Conservation (phyloP, 805 yeast genomes). For the Ogataea nitratoaversa region DNA sequence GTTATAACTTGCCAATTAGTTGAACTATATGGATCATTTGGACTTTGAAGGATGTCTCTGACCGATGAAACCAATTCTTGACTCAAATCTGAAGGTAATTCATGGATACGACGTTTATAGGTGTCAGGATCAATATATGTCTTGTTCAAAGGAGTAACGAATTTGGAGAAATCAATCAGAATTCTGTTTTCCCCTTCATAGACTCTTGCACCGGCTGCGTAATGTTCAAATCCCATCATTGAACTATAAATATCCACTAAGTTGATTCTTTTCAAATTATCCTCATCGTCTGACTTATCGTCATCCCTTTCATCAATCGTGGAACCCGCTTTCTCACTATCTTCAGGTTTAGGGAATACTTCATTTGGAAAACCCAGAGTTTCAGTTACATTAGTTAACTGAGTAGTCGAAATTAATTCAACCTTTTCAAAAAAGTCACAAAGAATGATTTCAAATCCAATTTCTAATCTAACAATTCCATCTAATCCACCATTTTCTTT, state of each 20-base stretch:
- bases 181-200: conserved; percentile 48
- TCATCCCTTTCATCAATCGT: too few relatives aligned
- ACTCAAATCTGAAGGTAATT: conserved; percentile 33
- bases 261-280: too few relatives aligned
- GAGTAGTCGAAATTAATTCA: conserved; percentile 42
- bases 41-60: conserved; percentile 24
- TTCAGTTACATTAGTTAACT: conserved; percentile 35
- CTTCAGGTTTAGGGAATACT: too few relatives aligned
- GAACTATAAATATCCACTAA: too few relatives aligned
- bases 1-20: conserved; percentile 57
- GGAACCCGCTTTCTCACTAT: too few relatives aligned
- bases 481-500: conserved; percentile 43
- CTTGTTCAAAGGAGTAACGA: conserved; percentile 50
- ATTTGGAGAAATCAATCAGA: conserved; percentile 45
- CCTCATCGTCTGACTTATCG: conserved; percentile 7
- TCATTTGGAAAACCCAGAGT: conserved; percentile 35
- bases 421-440: conserved; percentile 54
- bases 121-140: conserved; percentile 48
- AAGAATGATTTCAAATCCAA: conserved; percentile 57
- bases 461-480: conserved; percentile 54
- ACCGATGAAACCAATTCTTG: conserved; percentile 34
- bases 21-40: conserved; percentile 36
- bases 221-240: conserved; percentile 42
- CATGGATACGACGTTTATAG: conserved; percentile 35
- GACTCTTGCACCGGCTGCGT: conserved; percentile 41